These are phyloP conservation scores for Penicillium paradoxum DNA, from an alignment of 495 filamentous ascomycete species.

Conservation along the genomic window DNA sequence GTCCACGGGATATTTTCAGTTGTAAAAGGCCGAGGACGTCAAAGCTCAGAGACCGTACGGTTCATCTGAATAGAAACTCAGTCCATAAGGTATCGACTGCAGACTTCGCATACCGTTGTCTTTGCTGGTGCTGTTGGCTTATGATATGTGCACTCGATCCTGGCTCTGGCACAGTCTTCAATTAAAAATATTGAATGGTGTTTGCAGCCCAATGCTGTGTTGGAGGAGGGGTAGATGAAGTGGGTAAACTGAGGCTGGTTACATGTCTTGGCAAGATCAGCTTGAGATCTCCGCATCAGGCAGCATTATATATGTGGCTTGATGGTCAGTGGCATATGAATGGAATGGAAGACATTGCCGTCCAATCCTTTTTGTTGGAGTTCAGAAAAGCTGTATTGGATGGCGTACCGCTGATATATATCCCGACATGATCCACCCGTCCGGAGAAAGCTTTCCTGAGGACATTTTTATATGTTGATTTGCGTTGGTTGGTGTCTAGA, in stretches of 20 bases:
- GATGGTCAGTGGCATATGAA: background rate
- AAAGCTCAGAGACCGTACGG: background rate
- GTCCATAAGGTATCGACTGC: background rate
- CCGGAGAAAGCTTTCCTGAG: background rate
- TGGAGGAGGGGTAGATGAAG: conserved; percentile 15
- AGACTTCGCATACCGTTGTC: conserved; percentile 1
- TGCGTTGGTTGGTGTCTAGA: background rate
- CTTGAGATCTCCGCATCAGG: background rate
- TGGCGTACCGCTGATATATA: background rate
- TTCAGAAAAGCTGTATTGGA: background rate
- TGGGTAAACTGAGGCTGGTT: conserved; percentile 15
- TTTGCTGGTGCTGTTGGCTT: background rate
- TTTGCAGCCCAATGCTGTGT: background rate
- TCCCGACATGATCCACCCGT: background rate
- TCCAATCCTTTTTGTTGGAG: background rate
- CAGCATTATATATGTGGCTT: conserved; percentile 2
- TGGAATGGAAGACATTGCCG: background rate
- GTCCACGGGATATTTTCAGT: background rate
- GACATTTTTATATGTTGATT: background rate
- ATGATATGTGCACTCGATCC: no score
- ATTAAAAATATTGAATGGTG: background rate
- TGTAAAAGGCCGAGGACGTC: background rate
- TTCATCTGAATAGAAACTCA: conserved; percentile 11
- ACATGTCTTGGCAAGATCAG: conserved; percentile 16
- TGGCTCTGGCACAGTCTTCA: background rate